Evolutionary conservation across 75 land plant species (phyloP).

Genomic region (Larix kaempferi): DNA sequence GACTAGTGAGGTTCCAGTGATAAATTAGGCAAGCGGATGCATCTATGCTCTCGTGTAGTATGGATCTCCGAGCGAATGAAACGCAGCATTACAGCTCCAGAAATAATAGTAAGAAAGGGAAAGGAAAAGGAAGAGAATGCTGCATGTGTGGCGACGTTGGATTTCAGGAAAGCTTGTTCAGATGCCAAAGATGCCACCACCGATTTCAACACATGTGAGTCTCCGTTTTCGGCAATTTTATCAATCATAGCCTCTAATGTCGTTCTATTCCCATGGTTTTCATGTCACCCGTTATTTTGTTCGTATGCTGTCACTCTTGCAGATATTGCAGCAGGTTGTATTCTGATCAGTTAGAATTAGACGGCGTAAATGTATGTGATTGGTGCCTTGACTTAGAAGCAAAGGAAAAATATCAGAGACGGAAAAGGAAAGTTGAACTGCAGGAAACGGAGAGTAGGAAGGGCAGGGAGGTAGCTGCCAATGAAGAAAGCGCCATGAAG

Average conservation of each 20-base stretch:
- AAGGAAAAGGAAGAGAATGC: neutral
- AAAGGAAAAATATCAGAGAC: neutral
- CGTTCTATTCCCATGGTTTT: too few relatives aligned
- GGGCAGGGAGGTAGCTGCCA: neutral
- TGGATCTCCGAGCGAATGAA: too few relatives aligned
- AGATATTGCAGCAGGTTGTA: slow-evolving; percentile 16
- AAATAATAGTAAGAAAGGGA: neutral
- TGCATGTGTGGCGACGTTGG: slow-evolving; percentile 23
- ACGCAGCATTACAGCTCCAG: neutral
- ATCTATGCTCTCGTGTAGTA: too few relatives aligned
- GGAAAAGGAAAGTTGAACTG: neutral
- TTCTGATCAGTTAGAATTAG: neutral
- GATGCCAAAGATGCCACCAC: slow-evolving; percentile 10
- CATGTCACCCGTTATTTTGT: too few relatives aligned
- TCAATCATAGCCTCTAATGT: too few relatives aligned
- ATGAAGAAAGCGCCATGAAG: too few relatives aligned
- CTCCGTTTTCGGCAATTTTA: too few relatives aligned
- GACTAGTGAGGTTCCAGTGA: too few relatives aligned
- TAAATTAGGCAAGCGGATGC: too few relatives aligned
- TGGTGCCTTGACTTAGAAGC: slow-evolving; percentile 6
- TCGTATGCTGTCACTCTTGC: neutral
- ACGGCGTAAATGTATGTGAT: slow-evolving; percentile 5
- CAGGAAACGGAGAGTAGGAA: neutral
- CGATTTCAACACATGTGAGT: slow-evolving; percentile 18
- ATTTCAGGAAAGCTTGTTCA: slow-evolving; percentile 10